These are phyloP conservation scores for Cryptosporidium meleagridis DNA, from an alignment of 169 alveolate species.

Conservation along the genomic window DNA sequence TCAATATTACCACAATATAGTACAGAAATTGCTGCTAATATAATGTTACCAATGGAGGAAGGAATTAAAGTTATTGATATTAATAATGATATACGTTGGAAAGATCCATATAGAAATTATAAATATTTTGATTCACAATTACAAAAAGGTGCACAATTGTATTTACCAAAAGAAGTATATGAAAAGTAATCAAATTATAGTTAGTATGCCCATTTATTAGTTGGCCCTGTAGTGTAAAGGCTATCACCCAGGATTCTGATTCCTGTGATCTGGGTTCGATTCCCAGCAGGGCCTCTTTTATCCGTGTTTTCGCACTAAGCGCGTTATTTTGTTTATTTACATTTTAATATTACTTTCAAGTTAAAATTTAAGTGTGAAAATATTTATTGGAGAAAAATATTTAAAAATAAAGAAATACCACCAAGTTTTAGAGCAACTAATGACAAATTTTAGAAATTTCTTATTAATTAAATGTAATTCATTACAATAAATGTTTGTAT, in stretches of 20 bases:
- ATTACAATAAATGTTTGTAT: too few species aligned
- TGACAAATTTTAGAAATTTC: too few species aligned
- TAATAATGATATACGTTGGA: constrained; percentile 69
- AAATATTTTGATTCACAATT: constrained; percentile 31
- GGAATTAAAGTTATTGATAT: constrained; percentile 39
- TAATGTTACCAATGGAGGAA: constrained; percentile 59
- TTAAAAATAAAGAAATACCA: too few species aligned
- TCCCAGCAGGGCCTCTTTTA: constrained; percentile 75
- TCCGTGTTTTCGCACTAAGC: not conserved
- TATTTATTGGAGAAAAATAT: too few species aligned
- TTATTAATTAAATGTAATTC: too few species aligned
- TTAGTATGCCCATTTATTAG: not conserved
- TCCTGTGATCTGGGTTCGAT: constrained; percentile 77
- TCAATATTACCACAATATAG: constrained; percentile 42
- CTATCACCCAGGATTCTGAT: constrained; percentile 77
- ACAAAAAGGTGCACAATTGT: constrained; percentile 27
- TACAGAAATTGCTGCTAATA: constrained; percentile 56
- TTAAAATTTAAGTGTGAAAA: too few species aligned
- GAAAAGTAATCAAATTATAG: constrained; percentile 17
- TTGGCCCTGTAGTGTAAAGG: constrained; percentile 76
- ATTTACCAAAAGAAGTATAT: constrained; percentile 54
- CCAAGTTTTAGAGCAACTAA: too few species aligned
- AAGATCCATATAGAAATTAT: constrained; percentile 69
- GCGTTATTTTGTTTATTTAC: too few species aligned
- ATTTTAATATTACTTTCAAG: too few species aligned